Conservation (phyloP, 345 rosid genomes). For the Schrenkiella parvula region DNA sequence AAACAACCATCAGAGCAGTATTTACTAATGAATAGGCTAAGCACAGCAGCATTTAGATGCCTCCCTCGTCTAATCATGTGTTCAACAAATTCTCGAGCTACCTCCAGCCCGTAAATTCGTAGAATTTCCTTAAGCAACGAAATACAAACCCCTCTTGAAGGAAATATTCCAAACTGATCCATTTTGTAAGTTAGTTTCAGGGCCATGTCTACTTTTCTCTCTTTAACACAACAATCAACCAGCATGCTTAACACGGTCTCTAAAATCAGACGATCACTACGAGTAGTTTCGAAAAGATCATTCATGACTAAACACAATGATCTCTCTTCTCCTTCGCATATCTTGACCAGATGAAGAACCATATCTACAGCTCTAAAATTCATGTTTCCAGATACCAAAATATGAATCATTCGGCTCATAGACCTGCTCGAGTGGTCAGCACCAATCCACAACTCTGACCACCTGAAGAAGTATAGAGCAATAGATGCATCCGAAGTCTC, state of each 20-base stretch:
- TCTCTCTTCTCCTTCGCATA: conserved; percentile 26
- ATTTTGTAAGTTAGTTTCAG: conserved; percentile 26
- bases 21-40: conserved; percentile 38
- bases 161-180: conserved; percentile 36
- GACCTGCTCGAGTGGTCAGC: conserved; percentile 23
- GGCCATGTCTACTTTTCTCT: conserved; percentile 35
- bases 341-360: conserved; percentile 30
- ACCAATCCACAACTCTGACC: conserved; percentile 39
- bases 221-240: conserved; percentile 39
- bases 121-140: conserved; percentile 36
- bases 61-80: conserved; percentile 39
- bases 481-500: conserved; percentile 43
- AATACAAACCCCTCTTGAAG: conserved; percentile 42
- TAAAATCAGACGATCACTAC: conserved; percentile 32
- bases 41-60: conserved; percentile 31
- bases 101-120: conserved; percentile 22
- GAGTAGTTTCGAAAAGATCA: conserved; percentile 36
- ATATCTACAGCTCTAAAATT: conserved; percentile 37
- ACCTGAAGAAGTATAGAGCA: conserved; percentile 42
- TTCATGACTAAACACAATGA: conserved; percentile 20
- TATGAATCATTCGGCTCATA: conserved; percentile 36
- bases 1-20: conserved; percentile 39
- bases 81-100: conserved; percentile 42
- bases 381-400: conserved; percentile 43
- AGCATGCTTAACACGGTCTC: conserved; percentile 38